A percentile compares a stretch with the other conserved stretches of the same genome.
Conservation (phyloP, 176 grass and related monocot species). For the Oryza longistaminata region DNA sequence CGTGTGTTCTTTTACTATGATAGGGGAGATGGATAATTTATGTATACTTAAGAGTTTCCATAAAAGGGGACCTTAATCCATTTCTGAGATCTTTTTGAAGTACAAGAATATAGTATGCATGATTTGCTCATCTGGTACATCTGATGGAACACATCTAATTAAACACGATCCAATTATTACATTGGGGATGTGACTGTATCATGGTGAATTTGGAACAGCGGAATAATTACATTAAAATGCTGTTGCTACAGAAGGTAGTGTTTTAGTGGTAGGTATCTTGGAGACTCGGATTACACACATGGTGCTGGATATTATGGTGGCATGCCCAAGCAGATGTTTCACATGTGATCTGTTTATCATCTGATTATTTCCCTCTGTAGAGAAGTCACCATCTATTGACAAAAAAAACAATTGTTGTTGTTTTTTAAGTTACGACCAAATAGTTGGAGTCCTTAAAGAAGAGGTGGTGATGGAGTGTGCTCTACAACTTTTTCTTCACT, state of each 20-base stretch:
- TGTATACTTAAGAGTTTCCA: neutral
- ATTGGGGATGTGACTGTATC: neutral
- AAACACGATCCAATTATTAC: neutral
- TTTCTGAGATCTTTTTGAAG: neutral
- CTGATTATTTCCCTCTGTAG: neutral
- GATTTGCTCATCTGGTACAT: neutral
- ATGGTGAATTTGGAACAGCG: neutral
- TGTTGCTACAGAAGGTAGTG: neutral
- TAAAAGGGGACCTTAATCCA: constrained; percentile 4
- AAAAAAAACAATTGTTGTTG: neutral
- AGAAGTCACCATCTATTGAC: neutral
- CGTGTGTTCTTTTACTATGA: neutral
- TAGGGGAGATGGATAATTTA: neutral
- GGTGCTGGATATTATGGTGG: neutral
- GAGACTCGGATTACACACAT: neutral
- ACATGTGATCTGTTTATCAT: constrained; percentile 1
- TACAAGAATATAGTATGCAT: neutral
- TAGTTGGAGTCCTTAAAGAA: neutral
- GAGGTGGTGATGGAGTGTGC: neutral
- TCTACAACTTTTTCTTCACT: neutral
- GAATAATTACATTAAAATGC: constrained; percentile 16
- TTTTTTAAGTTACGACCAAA: neutral
- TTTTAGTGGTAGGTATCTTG: neutral
- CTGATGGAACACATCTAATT: neutral
- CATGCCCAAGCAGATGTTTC: neutral